Evolutionary conservation across 2,329 filamentous ascomycete genomes (phyloP).

Genomic region (Geoglossum cookeanum): DNA sequence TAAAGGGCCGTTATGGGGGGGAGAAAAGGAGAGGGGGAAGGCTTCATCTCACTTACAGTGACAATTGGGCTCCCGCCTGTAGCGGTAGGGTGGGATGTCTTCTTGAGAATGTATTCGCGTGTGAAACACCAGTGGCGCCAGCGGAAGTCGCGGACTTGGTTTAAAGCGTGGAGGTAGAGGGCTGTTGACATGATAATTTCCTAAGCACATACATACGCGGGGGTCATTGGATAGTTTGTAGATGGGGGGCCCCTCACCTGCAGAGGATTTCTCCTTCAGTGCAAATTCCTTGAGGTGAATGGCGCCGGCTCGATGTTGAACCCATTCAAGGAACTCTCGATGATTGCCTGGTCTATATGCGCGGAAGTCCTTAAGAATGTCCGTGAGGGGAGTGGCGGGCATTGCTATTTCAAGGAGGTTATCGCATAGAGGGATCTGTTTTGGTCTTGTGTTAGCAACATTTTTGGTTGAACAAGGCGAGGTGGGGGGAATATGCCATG

Average conservation of each 20-base stretch:
- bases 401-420: conserved; percentile 72
- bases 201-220: too few species aligned
- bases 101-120: conserved; percentile 66
- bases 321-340: conserved; percentile 61
- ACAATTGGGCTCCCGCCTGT: conserved; percentile 69
- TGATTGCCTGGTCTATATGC: conserved; percentile 80
- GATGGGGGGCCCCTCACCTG: not conserved
- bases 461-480: not conserved
- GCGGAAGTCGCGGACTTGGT: conserved; percentile 64
- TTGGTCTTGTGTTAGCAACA: not conserved
- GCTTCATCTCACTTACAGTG: conserved; percentile 25
- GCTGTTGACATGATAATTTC: conserved; percentile 13
- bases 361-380: conserved; percentile 75
- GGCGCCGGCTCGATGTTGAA: conserved; percentile 23
- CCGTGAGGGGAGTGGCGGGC: conserved; percentile 75
- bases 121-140: conserved; percentile 80
- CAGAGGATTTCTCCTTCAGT: not conserved
- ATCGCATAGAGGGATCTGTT: conserved; percentile 62
- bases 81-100: conserved; percentile 55
- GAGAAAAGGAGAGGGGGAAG: conserved; percentile 3
- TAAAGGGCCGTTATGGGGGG: too few species aligned
- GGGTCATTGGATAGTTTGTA: too few species aligned
- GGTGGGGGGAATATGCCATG: conserved; percentile 35
- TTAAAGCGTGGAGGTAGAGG: conserved; percentile 32
- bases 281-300: conserved; percentile 3